Base-by-base conservation (phyloP, 1,284 basidiomycete genomes). In the Sanghuangporus weigelae region DNA sequence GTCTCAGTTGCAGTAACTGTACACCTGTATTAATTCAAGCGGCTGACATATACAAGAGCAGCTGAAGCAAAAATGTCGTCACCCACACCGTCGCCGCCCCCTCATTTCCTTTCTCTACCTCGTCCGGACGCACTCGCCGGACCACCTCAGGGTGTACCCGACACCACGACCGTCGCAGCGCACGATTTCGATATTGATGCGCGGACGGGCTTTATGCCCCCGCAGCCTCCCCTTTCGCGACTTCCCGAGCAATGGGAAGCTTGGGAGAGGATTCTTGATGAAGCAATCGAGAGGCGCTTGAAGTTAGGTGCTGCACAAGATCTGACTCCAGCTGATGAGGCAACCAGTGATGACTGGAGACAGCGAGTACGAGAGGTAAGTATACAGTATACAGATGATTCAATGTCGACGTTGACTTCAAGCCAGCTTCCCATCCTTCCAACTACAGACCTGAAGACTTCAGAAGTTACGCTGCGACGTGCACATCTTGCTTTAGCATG, bases 151-250 rank as follows among this genome's bases (percentile, higher is more conserved):
- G 82, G 81, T 42, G 76, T 77, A n/a, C 57, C 81, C n/a, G 93
- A 95, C 73, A 93, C 90, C 3, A 86, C 91, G 11, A 95, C 93
- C 3, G 85, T 95, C 61, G 92, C 93, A 12, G 90, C 93, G 3
- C 93, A 95, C 72, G 95, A 98, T 79, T 98, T 95, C 78, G 95
- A 97, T 73, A 90, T 98, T 68, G 93, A 96, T 72, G 92, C 92
- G 1, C 81, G 88, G 23, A 94, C 94, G 0, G 96, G 96, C 0
- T 98, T 98, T 73, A 86, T 98, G 81, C 95, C 96, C 0, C 90
- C 92, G 0, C 83, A 90, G 38, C 82, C 84, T 0, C 94, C 95
- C 0, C 71, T 94, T 0, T 69, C 73, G 44, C 82, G 87, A 10
- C 81, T 98, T 0, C 82, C 84, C 0, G 68, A 66, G 0, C 74